Percentiles rank a stretch among this genome's conserved stretches.
Conservation (phyloP, 2,329 filamentous ascomycete genomes). For the Arthrobotrys megalospora region DNA sequence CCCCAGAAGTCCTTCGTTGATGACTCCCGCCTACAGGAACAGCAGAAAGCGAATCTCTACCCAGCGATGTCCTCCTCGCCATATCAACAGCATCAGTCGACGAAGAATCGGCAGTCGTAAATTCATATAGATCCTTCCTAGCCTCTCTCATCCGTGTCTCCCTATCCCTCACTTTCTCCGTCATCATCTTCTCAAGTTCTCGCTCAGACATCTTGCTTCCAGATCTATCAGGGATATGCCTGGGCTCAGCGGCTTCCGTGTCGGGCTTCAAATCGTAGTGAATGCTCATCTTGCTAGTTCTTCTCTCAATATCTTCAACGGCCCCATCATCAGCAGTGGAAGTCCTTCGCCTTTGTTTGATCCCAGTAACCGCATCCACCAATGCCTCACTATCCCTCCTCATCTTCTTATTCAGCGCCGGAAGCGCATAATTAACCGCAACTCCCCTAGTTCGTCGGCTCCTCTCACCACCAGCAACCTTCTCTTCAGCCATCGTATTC, state of each 20-base stretch:
- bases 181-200: conserved; percentile 48
- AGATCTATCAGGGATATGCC: conserved; percentile 24
- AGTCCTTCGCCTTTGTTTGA: conserved; percentile 38
- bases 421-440: conserved; percentile 84
- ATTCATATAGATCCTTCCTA: conserved; percentile 47
- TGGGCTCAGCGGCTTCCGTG: not conserved
- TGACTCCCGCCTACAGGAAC: conserved; percentile 23
- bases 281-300: conserved; percentile 50
- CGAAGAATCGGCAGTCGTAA: conserved; percentile 29
- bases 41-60: too few species aligned
- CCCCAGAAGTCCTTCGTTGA: conserved; percentile 52
- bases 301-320: conserved; percentile 47
- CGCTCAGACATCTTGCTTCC: conserved; percentile 32
- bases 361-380: conserved; percentile 79
- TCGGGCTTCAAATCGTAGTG: conserved; percentile 38
- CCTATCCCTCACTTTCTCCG: conserved; percentile 28
- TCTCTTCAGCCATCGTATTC: conserved; percentile 70
- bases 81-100: conserved; percentile 32
- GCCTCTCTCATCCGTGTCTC: conserved; percentile 36
- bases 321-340: conserved; percentile 69
- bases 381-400: conserved; percentile 82
- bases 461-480: conserved; percentile 70
- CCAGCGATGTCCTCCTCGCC: conserved; percentile 13
- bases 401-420: conserved; percentile 87
- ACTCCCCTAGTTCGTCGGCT: conserved; percentile 75